A percentile compares a stretch with the other conserved stretches of the same genome.
phyloP scores from a whole-genome alignment of 495 filamentous ascomycete genomes.

The Jackrogersella minutella region DNA sequence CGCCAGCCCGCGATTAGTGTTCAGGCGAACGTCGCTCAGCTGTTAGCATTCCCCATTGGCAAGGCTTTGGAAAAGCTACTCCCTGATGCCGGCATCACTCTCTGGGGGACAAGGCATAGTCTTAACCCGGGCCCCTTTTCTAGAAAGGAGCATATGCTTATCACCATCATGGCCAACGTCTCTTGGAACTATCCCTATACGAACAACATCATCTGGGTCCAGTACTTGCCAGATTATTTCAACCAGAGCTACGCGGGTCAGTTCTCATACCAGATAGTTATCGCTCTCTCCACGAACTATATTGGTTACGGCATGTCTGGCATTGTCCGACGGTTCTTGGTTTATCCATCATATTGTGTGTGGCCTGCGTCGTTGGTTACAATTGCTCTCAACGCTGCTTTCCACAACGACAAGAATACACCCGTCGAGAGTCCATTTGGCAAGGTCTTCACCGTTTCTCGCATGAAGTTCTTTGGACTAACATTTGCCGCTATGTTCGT shows the following conservation, averaged over 20 bases:
- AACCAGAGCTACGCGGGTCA: constrained; percentile 50
- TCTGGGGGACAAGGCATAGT: constrained; percentile 49
- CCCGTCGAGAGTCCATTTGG: constrained; percentile 47
- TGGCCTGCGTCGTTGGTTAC: constrained; percentile 55
- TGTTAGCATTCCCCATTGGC: constrained; percentile 53
- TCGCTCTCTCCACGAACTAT: constrained; percentile 56
- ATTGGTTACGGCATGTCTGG: constrained; percentile 63
- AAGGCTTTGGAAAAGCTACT: constrained; percentile 45
- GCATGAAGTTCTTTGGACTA: constrained; percentile 48
- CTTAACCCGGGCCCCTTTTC: constrained; percentile 61
- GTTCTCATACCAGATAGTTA: constrained; percentile 54
- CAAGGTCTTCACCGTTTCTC: constrained; percentile 44
- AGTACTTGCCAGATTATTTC: constrained; percentile 52
- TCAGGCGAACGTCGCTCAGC: constrained; percentile 48
- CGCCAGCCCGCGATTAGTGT: constrained; percentile 51
- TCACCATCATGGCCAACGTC: constrained; percentile 57
- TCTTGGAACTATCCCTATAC: constrained; percentile 49
- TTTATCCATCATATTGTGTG: constrained; percentile 56
- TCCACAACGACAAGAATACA: constrained; percentile 48
- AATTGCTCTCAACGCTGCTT: constrained; percentile 56
- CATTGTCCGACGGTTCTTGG: constrained; percentile 63
- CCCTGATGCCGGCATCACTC: constrained; percentile 49
- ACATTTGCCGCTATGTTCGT: constrained; percentile 51
- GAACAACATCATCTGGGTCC: constrained; percentile 56
- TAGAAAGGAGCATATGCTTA: constrained; percentile 62